A percentile compares a stretch with the other conserved stretches of the same genome.
These are phyloP conservation scores for Boletus coccyginus DNA, from an alignment of 768 basidiomycete species.

Conservation along the genomic window DNA sequence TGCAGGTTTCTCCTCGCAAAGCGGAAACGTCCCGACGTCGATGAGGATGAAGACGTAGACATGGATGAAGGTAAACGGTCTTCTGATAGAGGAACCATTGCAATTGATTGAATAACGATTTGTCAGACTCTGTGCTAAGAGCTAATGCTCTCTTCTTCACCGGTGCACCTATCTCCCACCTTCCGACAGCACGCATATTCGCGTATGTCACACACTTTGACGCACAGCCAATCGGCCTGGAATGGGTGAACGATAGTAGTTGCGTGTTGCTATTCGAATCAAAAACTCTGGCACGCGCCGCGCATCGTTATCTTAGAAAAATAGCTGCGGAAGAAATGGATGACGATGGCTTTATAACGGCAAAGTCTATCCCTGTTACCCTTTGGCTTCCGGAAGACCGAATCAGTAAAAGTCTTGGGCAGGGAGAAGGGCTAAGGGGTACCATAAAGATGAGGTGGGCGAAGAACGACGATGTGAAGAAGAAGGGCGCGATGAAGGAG, in stretches of 20 bases:
- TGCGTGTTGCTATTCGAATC: slow-evolving; percentile 75
- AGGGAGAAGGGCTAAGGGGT: slow-evolving; percentile 66
- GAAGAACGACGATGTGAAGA: slow-evolving; percentile 66
- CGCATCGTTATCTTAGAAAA: slow-evolving; percentile 52
- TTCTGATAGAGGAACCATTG: slow-evolving; percentile 11
- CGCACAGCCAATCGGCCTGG: slow-evolving; percentile 67
- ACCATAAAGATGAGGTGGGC: slow-evolving; percentile 77
- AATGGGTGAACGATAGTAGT: slow-evolving; percentile 85
- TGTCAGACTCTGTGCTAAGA: slow-evolving; percentile 48
- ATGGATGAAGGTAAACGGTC: slow-evolving; percentile 28
- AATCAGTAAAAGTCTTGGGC: slow-evolving; percentile 68
- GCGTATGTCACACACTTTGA: slow-evolving; percentile 82
- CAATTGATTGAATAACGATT: neutral
- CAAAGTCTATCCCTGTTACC: slow-evolving; percentile 67
- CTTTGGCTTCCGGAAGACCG: slow-evolving; percentile 81
- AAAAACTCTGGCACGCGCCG: slow-evolving; percentile 50
- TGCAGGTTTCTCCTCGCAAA: slow-evolving; percentile 30
- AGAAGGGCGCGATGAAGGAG: slow-evolving; percentile 65
- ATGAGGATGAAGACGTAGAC: slow-evolving; percentile 37
- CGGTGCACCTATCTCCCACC: slow-evolving; percentile 69
- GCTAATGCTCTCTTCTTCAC: slow-evolving; percentile 68
- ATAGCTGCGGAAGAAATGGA: slow-evolving; percentile 47
- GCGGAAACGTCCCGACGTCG: slow-evolving; percentile 48
- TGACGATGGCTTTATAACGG: slow-evolving; percentile 55
- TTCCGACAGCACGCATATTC: slow-evolving; percentile 76